phyloP scores from a whole-genome alignment of 1,284 basidiomycete genomes.

The Stygiomarasmius scandens region DNA sequence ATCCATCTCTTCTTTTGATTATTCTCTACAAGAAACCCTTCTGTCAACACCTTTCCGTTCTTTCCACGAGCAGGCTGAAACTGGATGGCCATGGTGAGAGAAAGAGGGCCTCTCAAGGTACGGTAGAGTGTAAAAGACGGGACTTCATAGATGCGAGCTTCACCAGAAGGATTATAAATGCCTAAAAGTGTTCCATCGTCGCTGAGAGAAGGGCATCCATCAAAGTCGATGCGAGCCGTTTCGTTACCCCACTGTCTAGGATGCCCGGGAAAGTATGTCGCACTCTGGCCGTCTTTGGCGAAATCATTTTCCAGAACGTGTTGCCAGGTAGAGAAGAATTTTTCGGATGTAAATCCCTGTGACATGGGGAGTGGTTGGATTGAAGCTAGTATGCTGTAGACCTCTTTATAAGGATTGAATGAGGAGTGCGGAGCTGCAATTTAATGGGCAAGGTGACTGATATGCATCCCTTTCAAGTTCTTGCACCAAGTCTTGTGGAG shows the following conservation, averaged over 20 bases:
- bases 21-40: not conserved
- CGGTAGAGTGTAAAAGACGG: not conserved
- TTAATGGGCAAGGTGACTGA: no score
- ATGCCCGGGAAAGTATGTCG: conserved; percentile 1
- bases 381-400: no score
- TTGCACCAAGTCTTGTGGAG: no score
- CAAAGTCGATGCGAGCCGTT: not conserved
- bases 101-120: not conserved
- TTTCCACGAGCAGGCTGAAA: conserved; percentile 9
- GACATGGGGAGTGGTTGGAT: no score
- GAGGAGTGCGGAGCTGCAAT: no score
- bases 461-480: no score
- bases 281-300: not conserved
- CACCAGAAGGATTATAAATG: not conserved
- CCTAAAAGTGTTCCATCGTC: conserved; percentile 3
- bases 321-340: not conserved
- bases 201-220: not conserved
- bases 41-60: not conserved
- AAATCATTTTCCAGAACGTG: not conserved
- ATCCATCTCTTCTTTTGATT: not conserved
- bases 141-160: conserved; percentile 9
- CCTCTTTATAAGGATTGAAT: no score
- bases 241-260: conserved; percentile 6
- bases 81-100: not conserved
- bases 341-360: no score